Evolutionary conservation across 2,329 filamentous ascomycete genomes (phyloP).

Genomic region (Lachnellula arida): DNA sequence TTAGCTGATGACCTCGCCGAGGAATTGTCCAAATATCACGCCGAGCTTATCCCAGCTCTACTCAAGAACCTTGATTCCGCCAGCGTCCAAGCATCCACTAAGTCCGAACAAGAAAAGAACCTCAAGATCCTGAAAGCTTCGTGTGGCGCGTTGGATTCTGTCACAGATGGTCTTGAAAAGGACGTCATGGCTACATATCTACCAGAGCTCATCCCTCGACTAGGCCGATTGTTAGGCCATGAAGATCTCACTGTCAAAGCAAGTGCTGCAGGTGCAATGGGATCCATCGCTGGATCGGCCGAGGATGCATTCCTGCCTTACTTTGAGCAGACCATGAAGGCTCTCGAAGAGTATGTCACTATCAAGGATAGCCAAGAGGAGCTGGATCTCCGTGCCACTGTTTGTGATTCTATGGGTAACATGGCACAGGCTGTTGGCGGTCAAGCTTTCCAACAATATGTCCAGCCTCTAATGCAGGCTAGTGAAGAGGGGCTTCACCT

Average conservation of each 20-base stretch:
- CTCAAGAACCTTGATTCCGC: conserved; percentile 86
- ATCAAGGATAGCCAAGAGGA: conserved; percentile 89
- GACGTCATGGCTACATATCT: conserved; percentile 80
- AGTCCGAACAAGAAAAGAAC: conserved; percentile 65
- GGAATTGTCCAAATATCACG: conserved; percentile 81
- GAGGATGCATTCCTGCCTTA: conserved; percentile 83
- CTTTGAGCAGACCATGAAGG: conserved; percentile 85
- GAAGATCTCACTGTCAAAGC: conserved; percentile 87
- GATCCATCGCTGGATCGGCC: conserved; percentile 82
- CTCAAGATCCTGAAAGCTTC: conserved; percentile 83
- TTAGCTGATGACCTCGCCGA: conserved; percentile 91
- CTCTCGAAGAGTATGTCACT: conserved; percentile 76
- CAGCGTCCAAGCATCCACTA: conserved; percentile 59
- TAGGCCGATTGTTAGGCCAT: conserved; percentile 78
- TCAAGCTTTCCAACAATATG: conserved; percentile 83
- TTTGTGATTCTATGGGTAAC: conserved; percentile 89
- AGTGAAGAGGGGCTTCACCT: conserved; percentile 88
- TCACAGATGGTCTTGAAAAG: conserved; percentile 79
- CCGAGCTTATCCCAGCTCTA: conserved; percentile 75
- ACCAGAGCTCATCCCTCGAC: conserved; percentile 73
- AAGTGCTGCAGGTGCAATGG: conserved; percentile 81
- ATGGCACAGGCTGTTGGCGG: conserved; percentile 86
- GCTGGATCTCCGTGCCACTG: conserved; percentile 81
- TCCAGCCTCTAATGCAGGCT: conserved; percentile 82
- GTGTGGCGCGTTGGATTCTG: conserved; percentile 84